Evolutionary conservation across 2,329 filamentous ascomycete species (phyloP).

Genomic region (Botrytis sinoallii): DNA sequence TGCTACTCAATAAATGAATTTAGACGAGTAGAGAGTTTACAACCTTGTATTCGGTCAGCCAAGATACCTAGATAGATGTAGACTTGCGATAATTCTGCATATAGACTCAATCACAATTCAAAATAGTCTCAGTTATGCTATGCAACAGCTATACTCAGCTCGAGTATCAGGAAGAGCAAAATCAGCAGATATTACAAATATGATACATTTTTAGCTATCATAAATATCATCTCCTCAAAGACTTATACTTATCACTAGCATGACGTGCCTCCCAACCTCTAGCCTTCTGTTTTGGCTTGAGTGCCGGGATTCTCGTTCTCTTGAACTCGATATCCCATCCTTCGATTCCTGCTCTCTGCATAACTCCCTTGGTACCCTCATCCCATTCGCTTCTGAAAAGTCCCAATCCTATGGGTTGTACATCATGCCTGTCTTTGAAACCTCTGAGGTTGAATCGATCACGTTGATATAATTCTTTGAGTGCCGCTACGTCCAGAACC

Average conservation of each 20-base stretch:
- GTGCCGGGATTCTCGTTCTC: conserved; percentile 68
- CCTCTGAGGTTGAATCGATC: conserved; percentile 73
- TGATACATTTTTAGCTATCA: conserved; percentile 21
- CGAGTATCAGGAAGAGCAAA: not conserved
- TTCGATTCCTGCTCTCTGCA: conserved; percentile 72
- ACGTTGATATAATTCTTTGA: conserved; percentile 55
- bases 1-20: not conserved
- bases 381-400: conserved; percentile 92
- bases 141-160: not conserved
- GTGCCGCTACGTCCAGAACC: conserved; percentile 54
- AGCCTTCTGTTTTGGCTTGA: conserved; percentile 59
- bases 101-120: not conserved
- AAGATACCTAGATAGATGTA: not conserved
- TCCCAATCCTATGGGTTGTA: conserved; percentile 75
- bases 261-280: conserved; percentile 66
- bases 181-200: conserved; percentile 12
- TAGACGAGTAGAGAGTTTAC: not conserved
- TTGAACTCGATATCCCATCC: conserved; percentile 83
- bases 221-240: conserved; percentile 34
- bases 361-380: conserved; percentile 79
- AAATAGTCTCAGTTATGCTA: not conserved
- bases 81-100: not conserved
- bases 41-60: not conserved
- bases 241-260: conserved; percentile 61
- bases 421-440: conserved; percentile 65